Conservation (phyloP, 495 filamentous ascomycete genomes). For the Neurospora sp. region DNA sequence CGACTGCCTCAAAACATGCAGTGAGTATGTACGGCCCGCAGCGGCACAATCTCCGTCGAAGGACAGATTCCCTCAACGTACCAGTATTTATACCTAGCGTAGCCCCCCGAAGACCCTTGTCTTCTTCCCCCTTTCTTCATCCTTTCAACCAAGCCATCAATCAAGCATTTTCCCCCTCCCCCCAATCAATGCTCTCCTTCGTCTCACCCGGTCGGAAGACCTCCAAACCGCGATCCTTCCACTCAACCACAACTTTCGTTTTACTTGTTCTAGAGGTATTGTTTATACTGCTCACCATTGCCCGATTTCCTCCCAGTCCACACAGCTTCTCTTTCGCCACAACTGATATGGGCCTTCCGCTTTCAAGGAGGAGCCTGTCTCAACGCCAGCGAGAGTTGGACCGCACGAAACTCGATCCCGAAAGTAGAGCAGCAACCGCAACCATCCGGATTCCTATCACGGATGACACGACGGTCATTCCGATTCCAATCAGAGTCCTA, state of each 20-base stretch:
- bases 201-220: background rate
- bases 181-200: background rate
- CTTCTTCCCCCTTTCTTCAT: background rate
- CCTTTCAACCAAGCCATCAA: background rate
- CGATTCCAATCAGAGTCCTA: background rate
- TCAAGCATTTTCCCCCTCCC: background rate
- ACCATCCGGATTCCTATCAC: background rate
- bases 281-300: background rate
- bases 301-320: background rate
- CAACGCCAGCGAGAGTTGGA: background rate
- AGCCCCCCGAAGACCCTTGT: too few species aligned
- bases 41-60: background rate
- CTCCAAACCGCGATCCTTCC: background rate
- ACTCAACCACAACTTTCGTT: background rate
- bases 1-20: too few species aligned
- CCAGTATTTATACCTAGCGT: background rate
- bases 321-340: background rate
- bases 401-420: background rate
- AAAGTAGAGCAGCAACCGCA: background rate
- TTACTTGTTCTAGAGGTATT: background rate
- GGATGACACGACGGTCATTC: background rate
- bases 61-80: background rate
- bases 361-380: background rate
- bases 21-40: background rate
- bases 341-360: background rate